A percentile compares a stretch with the other conserved stretches of the same genome.
These are phyloP conservation scores for Clarireedia monteithiana DNA, from an alignment of 2,329 filamentous ascomycete genomes.

Conservation along the genomic window DNA sequence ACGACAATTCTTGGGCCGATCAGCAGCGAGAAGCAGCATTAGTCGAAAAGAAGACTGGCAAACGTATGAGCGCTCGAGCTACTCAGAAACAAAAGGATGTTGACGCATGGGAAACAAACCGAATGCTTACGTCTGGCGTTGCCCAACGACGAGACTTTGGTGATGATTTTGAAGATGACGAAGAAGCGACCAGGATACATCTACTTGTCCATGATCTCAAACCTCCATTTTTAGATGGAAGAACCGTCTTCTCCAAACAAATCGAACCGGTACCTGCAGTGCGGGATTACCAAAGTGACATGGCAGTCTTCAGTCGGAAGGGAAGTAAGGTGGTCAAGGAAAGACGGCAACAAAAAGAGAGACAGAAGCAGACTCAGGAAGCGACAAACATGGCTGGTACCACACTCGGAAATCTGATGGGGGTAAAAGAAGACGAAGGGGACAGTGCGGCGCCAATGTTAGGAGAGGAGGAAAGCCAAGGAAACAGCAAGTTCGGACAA, in stretches of 20 bases:
- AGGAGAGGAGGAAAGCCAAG: conserved; percentile 58
- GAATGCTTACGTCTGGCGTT: conserved; percentile 94
- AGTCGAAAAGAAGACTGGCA: conserved; percentile 72
- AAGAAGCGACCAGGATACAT: conserved; percentile 84
- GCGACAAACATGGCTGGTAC: conserved; percentile 91
- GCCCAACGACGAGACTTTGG: conserved; percentile 80
- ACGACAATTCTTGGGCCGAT: conserved; percentile 62
- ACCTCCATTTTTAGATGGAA: conserved; percentile 89
- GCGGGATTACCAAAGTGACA: conserved; percentile 89
- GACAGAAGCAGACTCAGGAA: conserved; percentile 89
- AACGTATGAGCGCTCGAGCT: conserved; percentile 63
- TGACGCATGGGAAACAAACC: conserved; percentile 97
- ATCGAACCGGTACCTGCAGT: conserved; percentile 91
- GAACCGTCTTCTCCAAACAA: conserved; percentile 95
- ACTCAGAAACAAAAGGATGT: conserved; percentile 88
- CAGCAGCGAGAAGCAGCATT: conserved; percentile 66
- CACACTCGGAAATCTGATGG: conserved; percentile 88
- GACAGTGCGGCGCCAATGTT: conserved; percentile 79
- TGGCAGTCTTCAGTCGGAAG: conserved; percentile 96
- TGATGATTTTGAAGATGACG: conserved; percentile 79
- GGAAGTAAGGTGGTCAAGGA: conserved; percentile 91
- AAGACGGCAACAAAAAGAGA: conserved; percentile 81
- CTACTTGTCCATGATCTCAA: conserved; percentile 87
- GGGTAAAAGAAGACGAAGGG: conserved; percentile 84
- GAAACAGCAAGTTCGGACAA: conserved; percentile 74